These are phyloP conservation scores for Paxillus ammoniavirescens DNA, from an alignment of 768 basidiomycete species.

Conservation along the genomic window DNA sequence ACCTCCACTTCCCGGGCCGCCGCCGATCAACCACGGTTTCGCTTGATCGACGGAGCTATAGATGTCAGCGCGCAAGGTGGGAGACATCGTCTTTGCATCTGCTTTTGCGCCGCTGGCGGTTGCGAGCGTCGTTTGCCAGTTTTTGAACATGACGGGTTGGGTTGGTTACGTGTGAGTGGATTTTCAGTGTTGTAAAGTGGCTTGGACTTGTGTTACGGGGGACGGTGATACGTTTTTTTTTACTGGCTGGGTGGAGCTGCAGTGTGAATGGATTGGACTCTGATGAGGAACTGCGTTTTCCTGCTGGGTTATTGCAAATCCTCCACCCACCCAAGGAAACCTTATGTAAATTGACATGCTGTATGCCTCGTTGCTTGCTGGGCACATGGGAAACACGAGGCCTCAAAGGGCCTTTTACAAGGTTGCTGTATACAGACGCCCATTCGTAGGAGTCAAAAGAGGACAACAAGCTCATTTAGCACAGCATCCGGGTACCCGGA, in stretches of 20 bases:
- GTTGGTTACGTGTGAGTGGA: not conserved
- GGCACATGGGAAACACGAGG: constrained; percentile 24
- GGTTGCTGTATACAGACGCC: not conserved
- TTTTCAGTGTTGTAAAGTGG: not conserved
- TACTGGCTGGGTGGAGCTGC: not conserved
- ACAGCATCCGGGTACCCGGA: not conserved
- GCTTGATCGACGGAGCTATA: constrained; percentile 47
- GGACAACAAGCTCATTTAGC: not conserved
- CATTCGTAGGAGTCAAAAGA: not conserved
- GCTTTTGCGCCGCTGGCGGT: constrained; percentile 21
- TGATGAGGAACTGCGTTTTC: too few relatives aligned
- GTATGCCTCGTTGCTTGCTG: constrained; percentile 4
- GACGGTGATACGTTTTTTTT: not conserved
- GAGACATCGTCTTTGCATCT: constrained; percentile 41
- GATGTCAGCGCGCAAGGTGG: constrained; percentile 49
- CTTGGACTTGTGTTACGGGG: not conserved
- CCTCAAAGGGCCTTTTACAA: not conserved
- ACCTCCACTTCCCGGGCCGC: constrained; percentile 8
- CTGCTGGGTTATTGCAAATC: not conserved
- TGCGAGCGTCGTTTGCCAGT: constrained; percentile 41
- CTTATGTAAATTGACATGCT: constrained; percentile 16
- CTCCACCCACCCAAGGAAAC: not conserved
- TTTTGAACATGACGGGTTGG: constrained; percentile 43
- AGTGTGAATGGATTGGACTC: not conserved
- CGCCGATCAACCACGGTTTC: constrained; percentile 46